Conservation (phyloP, 2,329 filamentous ascomycete species). For the Cryphonectria naterciae region DNA sequence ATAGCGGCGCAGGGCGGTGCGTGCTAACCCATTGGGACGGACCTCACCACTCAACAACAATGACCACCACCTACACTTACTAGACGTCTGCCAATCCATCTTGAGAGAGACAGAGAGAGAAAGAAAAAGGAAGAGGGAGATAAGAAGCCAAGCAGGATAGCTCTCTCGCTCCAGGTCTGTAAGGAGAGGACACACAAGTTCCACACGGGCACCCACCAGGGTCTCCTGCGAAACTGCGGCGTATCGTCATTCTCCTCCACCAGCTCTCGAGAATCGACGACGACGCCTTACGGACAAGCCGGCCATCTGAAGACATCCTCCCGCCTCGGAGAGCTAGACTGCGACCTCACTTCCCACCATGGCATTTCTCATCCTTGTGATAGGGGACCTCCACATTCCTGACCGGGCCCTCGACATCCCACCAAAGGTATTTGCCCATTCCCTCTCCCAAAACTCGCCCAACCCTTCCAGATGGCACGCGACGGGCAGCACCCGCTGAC, state of each 20-base stretch:
- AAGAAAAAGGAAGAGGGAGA: neutral
- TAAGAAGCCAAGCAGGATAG: neutral
- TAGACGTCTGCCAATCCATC: neutral
- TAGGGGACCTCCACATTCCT: constrained; percentile 92
- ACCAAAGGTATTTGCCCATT: constrained; percentile 67
- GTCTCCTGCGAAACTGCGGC: constrained; percentile 12
- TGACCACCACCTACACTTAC: neutral
- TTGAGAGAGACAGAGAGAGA: neutral
- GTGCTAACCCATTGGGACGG: neutral
- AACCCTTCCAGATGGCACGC: too few species aligned
- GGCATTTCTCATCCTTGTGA: constrained; percentile 87
- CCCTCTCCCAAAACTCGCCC: constrained; percentile 11
- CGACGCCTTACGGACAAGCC: neutral
- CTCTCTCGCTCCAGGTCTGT: neutral
- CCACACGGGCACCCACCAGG: neutral
- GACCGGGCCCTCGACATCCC: constrained; percentile 91
- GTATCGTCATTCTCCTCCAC: neutral
- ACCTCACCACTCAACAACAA: neutral
- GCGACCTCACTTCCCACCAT: constrained; percentile 56
- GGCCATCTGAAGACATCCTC: neutral
- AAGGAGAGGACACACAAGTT: neutral
- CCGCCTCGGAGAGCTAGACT: neutral
- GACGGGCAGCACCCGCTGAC: neutral
- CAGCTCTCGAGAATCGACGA: neutral
- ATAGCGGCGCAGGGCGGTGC: neutral